phyloP scores from a whole-genome alignment of 257 asterid genomes.

The Buddleja alternifolia region DNA sequence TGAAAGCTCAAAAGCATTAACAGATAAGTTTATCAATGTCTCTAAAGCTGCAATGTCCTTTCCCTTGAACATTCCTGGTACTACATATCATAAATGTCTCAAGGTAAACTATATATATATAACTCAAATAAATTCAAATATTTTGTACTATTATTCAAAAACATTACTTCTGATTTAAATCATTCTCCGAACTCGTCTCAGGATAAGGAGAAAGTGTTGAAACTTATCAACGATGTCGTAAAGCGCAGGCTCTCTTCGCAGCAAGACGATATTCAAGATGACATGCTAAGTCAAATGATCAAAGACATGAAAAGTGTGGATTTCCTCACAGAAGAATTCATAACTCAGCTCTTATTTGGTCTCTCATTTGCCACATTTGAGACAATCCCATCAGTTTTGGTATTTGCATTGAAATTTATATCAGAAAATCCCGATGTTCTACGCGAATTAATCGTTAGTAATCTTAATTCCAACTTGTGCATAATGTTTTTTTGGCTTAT shows the following conservation, averaged over 20 bases:
- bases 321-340: constrained; percentile 21
- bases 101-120: constrained; percentile 10
- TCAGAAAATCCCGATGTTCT: constrained; percentile 13
- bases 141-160: too few species aligned
- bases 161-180: neutral
- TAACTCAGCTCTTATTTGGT: neutral
- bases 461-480: neutral
- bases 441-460: constrained; percentile 17
- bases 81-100: constrained; percentile 18
- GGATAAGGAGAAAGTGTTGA: constrained; percentile 12
- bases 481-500: neutral
- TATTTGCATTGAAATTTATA: constrained; percentile 20
- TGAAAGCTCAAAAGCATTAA: neutral
- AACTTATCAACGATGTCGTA: neutral
- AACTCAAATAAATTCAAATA: neutral
- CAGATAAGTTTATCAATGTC: neutral
- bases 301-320: neutral
- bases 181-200: neutral
- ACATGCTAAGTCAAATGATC: neutral
- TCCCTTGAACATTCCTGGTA: constrained; percentile 32
- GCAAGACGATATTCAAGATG: neutral
- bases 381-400: constrained; percentile 8
- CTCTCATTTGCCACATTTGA: constrained; percentile 21
- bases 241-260: neutral
- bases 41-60: constrained; percentile 20